Base-by-base conservation (phyloP, 2,329 filamentous ascomycete genomes). In the Dryadomyces sulphureus region DNA sequence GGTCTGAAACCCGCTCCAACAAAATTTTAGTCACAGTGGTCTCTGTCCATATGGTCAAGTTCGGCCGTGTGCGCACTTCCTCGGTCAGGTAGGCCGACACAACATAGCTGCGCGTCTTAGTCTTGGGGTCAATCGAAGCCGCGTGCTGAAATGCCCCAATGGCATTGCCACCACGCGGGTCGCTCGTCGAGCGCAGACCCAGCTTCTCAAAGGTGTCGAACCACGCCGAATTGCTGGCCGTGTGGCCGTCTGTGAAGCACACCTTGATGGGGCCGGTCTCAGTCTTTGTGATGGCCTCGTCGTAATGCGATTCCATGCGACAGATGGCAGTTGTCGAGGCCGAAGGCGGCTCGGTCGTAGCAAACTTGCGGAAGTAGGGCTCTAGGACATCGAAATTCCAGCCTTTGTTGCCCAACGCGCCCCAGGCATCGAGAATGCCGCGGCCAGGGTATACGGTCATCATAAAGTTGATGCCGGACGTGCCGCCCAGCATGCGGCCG, bases 401-500 rank as follows among this genome's bases (percentile, higher is more conserved):
- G 2, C 73, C 76, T 1, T 52, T 47, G 52, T 79, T 80, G 0
- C 76, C 76, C 9, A 81, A 58, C 25, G 62, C 58, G 41, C 67
- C 69, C 76, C 76, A 81, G 0, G 65, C 66, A 56, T 80, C 69
- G 40, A 73, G 71, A 39, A 76, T 72, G 32, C 62, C 62, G 32
- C 54, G 59, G 42, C 61, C 64, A 7, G 65, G 70, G 27, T 69
- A 64, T 45, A 65, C 66, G 62, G 65, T 67, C 41, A 74, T 70
- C 70, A 77, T 72, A 50, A 71, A 73, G 51, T 79, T 79, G 41
- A 80, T 65, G 0, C 72, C 72, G 16, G 68, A 73, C 7, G 77
- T 77, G 7, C 80, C 81, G 17, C 81, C 81, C 0, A 84, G 65
- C 0, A 75, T 69, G 32, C 54, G 56, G 24, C 60, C 61, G 12